Evolutionary conservation across 1,284 basidiomycete genomes (phyloP).

Genomic region (Cutaneotrichosporon cavernicola): DNA sequence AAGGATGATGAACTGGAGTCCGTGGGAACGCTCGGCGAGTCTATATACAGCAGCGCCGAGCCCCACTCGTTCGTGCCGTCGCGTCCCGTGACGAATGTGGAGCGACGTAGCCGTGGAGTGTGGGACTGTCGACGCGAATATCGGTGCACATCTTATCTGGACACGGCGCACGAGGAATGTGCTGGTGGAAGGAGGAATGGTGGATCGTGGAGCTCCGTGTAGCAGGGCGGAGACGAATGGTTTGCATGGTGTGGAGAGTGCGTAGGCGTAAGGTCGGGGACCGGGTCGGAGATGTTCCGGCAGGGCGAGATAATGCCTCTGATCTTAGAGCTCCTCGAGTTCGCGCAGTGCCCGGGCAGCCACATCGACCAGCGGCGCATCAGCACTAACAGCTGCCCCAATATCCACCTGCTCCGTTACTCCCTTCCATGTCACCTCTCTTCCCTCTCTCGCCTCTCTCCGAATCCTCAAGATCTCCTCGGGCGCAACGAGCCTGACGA

Average conservation of each 20-base stretch:
- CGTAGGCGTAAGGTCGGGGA: too few species aligned
- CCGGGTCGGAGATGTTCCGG: not conserved
- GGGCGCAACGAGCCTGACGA: constrained; percentile 10
- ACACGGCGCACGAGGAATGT: not conserved
- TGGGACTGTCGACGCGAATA: not conserved
- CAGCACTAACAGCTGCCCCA: not conserved
- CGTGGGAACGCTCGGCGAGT: not conserved
- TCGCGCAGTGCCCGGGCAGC: constrained; percentile 2
- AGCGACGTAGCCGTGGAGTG: not conserved
- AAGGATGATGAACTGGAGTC: too few species aligned
- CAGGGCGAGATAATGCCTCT: not conserved
- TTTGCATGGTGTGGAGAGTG: too few species aligned
- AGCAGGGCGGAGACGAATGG: not conserved
- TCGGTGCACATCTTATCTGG: not conserved
- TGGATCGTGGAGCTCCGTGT: not conserved
- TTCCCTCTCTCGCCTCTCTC: not conserved
- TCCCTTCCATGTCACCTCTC: not conserved
- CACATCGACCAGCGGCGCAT: constrained; percentile 5
- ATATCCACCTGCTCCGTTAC: constrained; percentile 5
- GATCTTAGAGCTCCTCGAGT: constrained; percentile 1
- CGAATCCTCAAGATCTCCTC: not conserved
- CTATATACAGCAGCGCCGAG: not conserved
- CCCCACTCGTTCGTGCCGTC: not conserved
- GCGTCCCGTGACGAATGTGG: not conserved
- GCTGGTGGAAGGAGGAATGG: not conserved